These are phyloP conservation scores for Rhodotorula sp. DNA, from an alignment of 1,284 basidiomycete species.

Conservation along the genomic window DNA sequence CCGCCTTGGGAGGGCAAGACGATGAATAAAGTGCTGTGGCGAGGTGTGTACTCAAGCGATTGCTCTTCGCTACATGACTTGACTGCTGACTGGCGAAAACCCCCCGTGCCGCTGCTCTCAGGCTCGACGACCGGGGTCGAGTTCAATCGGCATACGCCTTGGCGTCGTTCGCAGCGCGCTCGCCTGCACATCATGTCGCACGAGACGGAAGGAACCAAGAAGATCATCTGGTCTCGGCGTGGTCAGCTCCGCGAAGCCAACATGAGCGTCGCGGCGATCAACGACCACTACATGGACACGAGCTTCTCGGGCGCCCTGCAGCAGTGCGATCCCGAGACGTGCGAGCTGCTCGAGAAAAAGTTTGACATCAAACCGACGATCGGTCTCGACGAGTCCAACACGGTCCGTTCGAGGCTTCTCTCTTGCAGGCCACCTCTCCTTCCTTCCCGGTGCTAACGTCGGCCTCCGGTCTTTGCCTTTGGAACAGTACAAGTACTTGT, in stretches of 20 bases:
- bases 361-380: constrained; percentile 43
- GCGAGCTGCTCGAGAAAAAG: constrained; percentile 40
- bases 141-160: constrained; percentile 50
- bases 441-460: no score
- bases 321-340: constrained; percentile 46
- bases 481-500: constrained; percentile 51
- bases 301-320: constrained; percentile 43
- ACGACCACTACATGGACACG: constrained; percentile 46
- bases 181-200: constrained; percentile 52
- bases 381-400: constrained; percentile 43
- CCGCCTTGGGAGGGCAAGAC: constrained; percentile 53
- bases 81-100: background rate
- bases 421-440: background rate
- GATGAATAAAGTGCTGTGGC: constrained; percentile 52
- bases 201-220: constrained; percentile 39
- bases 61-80: background rate
- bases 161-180: constrained; percentile 53
- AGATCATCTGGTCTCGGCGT: constrained; percentile 31
- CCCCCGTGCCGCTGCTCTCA: constrained; percentile 17
- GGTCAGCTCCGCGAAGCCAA: constrained; percentile 33
- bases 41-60: constrained; percentile 36
- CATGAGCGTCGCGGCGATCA: constrained; percentile 37
- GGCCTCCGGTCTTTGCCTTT: constrained; percentile 25
- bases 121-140: constrained; percentile 54
- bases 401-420: constrained; percentile 15